A percentile compares a stretch with the other conserved stretches of the same genome.
phyloP scores from a whole-genome alignment of 352 stramenopile species.

The Phytophthora brassicae region DNA sequence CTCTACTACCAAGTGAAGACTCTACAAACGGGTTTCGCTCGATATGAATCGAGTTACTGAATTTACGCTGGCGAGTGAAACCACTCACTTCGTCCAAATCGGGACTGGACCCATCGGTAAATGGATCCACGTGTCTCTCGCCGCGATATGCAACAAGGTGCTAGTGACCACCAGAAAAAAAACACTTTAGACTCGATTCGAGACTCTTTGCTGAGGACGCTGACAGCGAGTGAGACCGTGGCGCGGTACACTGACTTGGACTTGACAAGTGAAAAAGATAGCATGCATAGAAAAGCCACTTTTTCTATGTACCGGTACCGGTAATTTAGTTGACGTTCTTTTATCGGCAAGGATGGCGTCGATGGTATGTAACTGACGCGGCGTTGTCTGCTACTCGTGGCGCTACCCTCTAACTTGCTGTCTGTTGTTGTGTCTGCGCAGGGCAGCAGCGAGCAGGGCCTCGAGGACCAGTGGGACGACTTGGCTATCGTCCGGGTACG shows the following conservation, averaged over 20 bases:
- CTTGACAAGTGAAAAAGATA: no score
- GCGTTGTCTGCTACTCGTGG: not conserved
- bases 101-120: conserved; percentile 16
- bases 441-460: conserved; percentile 48
- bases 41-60: not conserved
- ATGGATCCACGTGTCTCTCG: no score
- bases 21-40: not conserved
- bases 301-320: no score
- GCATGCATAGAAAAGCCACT: no score
- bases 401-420: conserved; percentile 6
- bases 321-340: no score
- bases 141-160: no score
- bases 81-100: conserved; percentile 9
- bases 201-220: no score
- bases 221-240: no score
- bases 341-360: conserved; percentile 13
- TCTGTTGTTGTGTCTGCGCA: conserved; percentile 11
- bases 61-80: conserved; percentile 7
- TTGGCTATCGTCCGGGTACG: conserved; percentile 77
- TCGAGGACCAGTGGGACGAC: conserved; percentile 80
- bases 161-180: no score
- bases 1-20: conserved; percentile 1
- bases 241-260: no score
- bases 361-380: conserved; percentile 4
- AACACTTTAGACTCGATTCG: no score